Percentiles rank a stretch among this genome's conserved stretches.
phyloP scores from a whole-genome alignment of 148 eudicot genomes.

The Vaccinium macrocarpon region DNA sequence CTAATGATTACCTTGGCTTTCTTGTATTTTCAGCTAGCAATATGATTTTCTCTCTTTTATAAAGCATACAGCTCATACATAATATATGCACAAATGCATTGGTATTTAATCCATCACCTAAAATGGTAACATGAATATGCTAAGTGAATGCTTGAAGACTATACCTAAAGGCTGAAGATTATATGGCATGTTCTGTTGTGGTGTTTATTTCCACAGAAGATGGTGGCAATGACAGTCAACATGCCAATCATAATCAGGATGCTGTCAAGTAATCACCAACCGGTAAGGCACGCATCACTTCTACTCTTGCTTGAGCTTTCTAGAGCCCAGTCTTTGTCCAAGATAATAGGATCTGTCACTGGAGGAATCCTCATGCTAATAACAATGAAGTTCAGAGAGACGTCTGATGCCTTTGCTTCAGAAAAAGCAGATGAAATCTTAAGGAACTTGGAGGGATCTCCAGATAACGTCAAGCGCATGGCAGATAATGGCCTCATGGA shows the following conservation, averaged over 20 bases:
- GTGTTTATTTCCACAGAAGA: slow-evolving; percentile 39
- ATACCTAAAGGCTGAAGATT: not conserved
- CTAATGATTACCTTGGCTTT: not conserved
- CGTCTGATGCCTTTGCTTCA: slow-evolving; percentile 49
- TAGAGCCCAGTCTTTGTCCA: slow-evolving; percentile 33
- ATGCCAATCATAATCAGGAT: slow-evolving; percentile 47
- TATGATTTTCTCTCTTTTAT: not conserved
- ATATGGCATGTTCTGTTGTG: not conserved
- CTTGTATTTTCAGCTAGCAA: not conserved
- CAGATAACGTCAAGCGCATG: slow-evolving; percentile 64
- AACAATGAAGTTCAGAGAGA: slow-evolving; percentile 47
- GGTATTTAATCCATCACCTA: too few relatives aligned
- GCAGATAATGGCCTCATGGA: slow-evolving; percentile 79
- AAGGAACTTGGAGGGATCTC: slow-evolving; percentile 54
- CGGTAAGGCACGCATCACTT: slow-evolving; percentile 59
- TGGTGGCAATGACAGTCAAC: slow-evolving; percentile 46
- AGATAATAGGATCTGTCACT: slow-evolving; percentile 44
- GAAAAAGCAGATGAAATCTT: slow-evolving; percentile 60
- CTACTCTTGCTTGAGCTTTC: slow-evolving; percentile 66
- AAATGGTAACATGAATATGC: not conserved
- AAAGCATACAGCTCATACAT: not conserved
- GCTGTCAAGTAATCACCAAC: slow-evolving; percentile 65
- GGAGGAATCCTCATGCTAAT: slow-evolving; percentile 62
- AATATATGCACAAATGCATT: not conserved
- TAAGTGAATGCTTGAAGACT: not conserved